Evolutionary conservation across 768 basidiomycete genomes (phyloP).

Genomic region (Amanita phalloides): DNA sequence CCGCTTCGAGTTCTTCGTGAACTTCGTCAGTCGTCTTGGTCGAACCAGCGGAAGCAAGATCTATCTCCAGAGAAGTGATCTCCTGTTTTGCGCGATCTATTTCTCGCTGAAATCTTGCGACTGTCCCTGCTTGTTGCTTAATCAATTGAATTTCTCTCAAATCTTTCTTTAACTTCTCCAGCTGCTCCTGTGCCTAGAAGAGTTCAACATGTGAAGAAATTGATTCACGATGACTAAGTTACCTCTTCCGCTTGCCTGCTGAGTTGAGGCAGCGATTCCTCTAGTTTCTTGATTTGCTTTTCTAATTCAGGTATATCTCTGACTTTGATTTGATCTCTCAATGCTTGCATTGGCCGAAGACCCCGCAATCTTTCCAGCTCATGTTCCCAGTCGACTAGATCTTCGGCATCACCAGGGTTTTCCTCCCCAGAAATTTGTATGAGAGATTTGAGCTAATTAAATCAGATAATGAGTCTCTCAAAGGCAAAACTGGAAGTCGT

Average conservation of each 20-base stretch:
- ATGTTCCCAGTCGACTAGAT: slow-evolving; percentile 48
- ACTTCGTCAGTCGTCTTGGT: slow-evolving; percentile 80
- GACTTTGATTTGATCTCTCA: slow-evolving; percentile 40
- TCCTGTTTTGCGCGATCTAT: slow-evolving; percentile 51
- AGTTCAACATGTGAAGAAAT: slow-evolving; percentile 3
- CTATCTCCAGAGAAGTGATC: slow-evolving; percentile 50
- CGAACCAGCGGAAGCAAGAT: slow-evolving; percentile 63
- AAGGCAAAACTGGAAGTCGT: background rate
- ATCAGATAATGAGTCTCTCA: background rate
- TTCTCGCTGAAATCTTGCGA: slow-evolving; percentile 51
- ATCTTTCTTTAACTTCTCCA: slow-evolving; percentile 45
- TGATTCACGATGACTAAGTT: slow-evolving; percentile 7
- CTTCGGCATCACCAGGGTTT: slow-evolving; percentile 36
- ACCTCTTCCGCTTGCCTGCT: slow-evolving; percentile 55
- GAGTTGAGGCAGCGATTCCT: slow-evolving; percentile 42
- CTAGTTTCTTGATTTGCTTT: slow-evolving; percentile 45
- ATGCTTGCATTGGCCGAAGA: slow-evolving; percentile 45
- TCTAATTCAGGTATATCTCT: slow-evolving; percentile 63
- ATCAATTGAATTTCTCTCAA: slow-evolving; percentile 48
- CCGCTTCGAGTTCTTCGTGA: slow-evolving; percentile 58
- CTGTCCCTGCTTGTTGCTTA: slow-evolving; percentile 48
- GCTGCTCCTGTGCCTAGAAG: slow-evolving; percentile 37
- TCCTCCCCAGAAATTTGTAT: slow-evolving; percentile 30
- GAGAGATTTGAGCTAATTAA: slow-evolving; percentile 45
- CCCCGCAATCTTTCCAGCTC: slow-evolving; percentile 47